A percentile compares a stretch with the other conserved stretches of the same genome.
These are phyloP conservation scores for Auricularia cornea DNA, from an alignment of 768 basidiomycete genomes.

Conservation along the genomic window DNA sequence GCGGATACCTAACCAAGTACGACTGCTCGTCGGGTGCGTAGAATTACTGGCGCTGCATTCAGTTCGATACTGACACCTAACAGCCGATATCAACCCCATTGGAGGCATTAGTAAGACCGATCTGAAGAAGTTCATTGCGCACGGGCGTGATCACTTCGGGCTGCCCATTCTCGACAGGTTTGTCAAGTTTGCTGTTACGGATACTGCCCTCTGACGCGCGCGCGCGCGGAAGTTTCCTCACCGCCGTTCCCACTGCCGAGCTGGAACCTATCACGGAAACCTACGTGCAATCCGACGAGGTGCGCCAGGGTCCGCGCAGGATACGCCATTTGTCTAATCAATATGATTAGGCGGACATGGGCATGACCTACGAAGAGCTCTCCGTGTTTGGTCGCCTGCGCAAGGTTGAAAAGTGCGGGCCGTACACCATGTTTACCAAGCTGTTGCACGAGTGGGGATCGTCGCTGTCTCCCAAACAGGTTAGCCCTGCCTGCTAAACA, in stretches of 20 bases:
- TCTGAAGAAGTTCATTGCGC: conserved; percentile 89
- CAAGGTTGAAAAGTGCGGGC: conserved; percentile 95
- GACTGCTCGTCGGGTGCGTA: conserved; percentile 80
- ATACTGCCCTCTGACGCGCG: not conserved
- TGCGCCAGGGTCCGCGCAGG: conserved; percentile 20
- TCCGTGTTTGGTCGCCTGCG: conserved; percentile 88
- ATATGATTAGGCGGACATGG: conserved; percentile 77
- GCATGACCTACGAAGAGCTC: conserved; percentile 97
- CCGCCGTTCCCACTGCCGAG: conserved; percentile 91
- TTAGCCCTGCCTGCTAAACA: conserved; percentile 21
- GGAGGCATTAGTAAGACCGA: conserved; percentile 98
- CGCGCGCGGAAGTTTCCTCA: conserved; percentile 60
- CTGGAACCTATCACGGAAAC: conserved; percentile 90
- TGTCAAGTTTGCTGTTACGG: conserved; percentile 7
- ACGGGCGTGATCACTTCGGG: conserved; percentile 68
- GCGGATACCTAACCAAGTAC: conserved; percentile 97
- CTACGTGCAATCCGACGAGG: conserved; percentile 95
- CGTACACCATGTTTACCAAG: conserved; percentile 96
- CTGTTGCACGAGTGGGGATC: conserved; percentile 90
- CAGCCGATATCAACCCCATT: conserved; percentile 97
- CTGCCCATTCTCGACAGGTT: conserved; percentile 77
- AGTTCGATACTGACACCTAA: not conserved
- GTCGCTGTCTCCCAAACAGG: conserved; percentile 74
- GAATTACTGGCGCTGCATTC: not conserved
- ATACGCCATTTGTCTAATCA: too few relatives aligned